A percentile compares a stretch with the other conserved stretches of the same genome.
Conservation (phyloP, 2,329 filamentous ascomycete species). For the Ceratocystis albifundus region DNA sequence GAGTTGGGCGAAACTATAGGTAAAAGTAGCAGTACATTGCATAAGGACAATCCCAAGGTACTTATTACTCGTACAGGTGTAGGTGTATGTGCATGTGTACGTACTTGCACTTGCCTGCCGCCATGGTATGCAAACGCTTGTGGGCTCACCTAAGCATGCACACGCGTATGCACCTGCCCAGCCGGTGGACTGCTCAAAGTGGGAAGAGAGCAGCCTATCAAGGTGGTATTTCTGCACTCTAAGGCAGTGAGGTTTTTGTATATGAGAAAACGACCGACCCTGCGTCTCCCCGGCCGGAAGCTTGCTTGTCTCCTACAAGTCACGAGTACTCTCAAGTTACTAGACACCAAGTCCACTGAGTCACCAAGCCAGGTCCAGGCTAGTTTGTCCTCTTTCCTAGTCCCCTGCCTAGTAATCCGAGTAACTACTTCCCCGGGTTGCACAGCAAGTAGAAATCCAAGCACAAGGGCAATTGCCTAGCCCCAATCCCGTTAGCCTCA, state of each 20-base stretch:
- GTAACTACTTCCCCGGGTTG: background rate
- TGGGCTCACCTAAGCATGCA: background rate
- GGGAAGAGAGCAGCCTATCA: background rate
- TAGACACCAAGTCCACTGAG: no score
- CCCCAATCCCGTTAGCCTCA: background rate
- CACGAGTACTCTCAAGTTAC: background rate
- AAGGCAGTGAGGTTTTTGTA: background rate
- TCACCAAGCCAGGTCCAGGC: background rate
- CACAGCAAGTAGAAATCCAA: background rate
- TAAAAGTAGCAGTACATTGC: background rate
- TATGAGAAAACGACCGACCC: background rate
- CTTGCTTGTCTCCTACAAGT: background rate
- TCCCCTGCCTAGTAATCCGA: background rate
- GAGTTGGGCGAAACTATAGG: no score
- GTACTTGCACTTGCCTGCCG: background rate
- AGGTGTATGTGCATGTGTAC: background rate
- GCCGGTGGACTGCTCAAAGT: background rate
- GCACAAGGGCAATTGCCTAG: background rate
- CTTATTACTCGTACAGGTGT: background rate
- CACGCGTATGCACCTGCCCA: slow-evolving; percentile 2
- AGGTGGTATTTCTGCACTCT: background rate
- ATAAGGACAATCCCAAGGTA: background rate
- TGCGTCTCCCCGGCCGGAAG: background rate
- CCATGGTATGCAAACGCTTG: background rate
- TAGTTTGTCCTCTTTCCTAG: background rate